These are phyloP conservation scores for Theileria orientalis DNA, from an alignment of 169 alveolate genomes.

Conservation along the genomic window DNA sequence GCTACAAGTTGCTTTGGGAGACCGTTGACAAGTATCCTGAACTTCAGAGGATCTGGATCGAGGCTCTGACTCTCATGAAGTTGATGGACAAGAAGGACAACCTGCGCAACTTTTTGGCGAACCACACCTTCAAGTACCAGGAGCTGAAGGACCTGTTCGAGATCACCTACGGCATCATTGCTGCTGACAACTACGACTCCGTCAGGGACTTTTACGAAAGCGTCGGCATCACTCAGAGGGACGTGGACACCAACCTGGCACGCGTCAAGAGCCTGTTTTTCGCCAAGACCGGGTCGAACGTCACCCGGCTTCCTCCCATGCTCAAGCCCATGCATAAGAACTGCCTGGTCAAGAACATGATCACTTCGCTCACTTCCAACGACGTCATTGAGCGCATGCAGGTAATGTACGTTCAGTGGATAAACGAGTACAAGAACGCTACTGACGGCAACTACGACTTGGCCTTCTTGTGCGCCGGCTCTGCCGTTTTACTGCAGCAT, in stretches of 20 bases:
- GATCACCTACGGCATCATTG: slow-evolving; percentile 58
- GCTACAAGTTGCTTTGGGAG: slow-evolving; percentile 37
- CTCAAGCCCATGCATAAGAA: slow-evolving; percentile 37
- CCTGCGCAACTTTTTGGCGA: slow-evolving; percentile 33
- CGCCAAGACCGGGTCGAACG: slow-evolving; percentile 48
- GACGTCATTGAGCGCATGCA: slow-evolving; percentile 56
- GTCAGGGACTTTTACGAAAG: slow-evolving; percentile 56
- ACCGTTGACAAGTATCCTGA: slow-evolving; percentile 48
- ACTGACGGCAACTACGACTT: slow-evolving; percentile 37
- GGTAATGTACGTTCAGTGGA: slow-evolving; percentile 31
- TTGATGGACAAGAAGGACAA: slow-evolving; percentile 44
- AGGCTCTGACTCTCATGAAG: slow-evolving; percentile 39
- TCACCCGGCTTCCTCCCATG: slow-evolving; percentile 61
- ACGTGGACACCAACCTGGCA: slow-evolving; percentile 44
- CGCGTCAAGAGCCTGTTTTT: slow-evolving; percentile 31
- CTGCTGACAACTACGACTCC: slow-evolving; percentile 40
- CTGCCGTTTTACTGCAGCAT: slow-evolving; percentile 49
- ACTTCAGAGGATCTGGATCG: slow-evolving; percentile 38
- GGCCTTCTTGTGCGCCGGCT: slow-evolving; percentile 54
- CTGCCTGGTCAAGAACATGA: slow-evolving; percentile 58
- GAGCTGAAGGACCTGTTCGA: slow-evolving; percentile 49
- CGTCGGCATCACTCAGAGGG: slow-evolving; percentile 56
- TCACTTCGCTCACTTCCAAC: slow-evolving; percentile 51
- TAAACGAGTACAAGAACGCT: slow-evolving; percentile 10
- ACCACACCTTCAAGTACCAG: slow-evolving; percentile 48